Percentiles rank a stretch among this genome's conserved stretches.
These are phyloP conservation scores for Pogostemon cablin DNA, from an alignment of 257 asterid species.

Conservation along the genomic window DNA sequence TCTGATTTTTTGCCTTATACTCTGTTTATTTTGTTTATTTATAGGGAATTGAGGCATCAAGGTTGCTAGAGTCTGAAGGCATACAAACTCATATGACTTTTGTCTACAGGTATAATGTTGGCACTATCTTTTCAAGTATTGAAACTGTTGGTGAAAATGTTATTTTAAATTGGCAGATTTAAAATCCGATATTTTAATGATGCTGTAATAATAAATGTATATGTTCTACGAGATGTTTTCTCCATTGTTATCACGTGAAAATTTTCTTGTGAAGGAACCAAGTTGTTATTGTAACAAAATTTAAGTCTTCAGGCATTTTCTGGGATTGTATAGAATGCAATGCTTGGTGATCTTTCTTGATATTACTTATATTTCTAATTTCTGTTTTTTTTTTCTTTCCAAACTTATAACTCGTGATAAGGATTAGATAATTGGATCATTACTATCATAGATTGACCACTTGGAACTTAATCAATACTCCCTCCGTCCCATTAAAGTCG, in stretches of 20 bases:
- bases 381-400: background rate
- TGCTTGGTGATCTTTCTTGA: background rate
- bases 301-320: conserved; percentile 2
- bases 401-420: background rate
- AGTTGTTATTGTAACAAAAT: background rate
- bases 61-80: conserved; percentile 87
- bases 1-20: conserved; percentile 6
- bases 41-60: conserved; percentile 97
- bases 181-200: background rate
- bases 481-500: too few relatives aligned
- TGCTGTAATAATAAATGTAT: background rate
- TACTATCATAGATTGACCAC: background rate
- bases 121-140: background rate
- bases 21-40: conserved; percentile 26
- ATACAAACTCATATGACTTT: conserved; percentile 95
- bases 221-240: background rate
- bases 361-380: background rate
- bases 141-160: background rate
- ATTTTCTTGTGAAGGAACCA: background rate
- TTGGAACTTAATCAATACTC: background rate
- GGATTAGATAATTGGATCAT: conserved; percentile 1
- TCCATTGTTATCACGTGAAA: background rate
- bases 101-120: conserved; percentile 73
- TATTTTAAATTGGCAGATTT: background rate
- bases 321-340: background rate